Conservation (phyloP, 345 rosid species). For the Capsella bursapastoris region DNA sequence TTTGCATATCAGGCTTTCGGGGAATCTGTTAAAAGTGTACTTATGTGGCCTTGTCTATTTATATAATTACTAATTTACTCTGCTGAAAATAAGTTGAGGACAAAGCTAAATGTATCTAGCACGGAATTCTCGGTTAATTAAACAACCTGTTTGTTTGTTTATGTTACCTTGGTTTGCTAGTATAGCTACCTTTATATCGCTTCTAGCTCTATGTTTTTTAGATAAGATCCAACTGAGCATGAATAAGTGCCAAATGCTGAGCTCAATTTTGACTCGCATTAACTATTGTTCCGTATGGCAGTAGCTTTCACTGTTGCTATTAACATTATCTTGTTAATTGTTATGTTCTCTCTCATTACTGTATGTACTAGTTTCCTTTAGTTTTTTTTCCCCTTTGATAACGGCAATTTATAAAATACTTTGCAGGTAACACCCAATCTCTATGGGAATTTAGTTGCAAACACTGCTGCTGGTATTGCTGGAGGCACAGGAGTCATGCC, state of each 20-base stretch:
- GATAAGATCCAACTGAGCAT: conserved; percentile 1
- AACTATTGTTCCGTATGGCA: not conserved
- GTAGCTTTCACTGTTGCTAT: not conserved
- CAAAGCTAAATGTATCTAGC: not conserved
- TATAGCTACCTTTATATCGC: not conserved
- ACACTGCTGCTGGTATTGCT: conserved; percentile 97
- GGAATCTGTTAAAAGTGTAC: not conserved
- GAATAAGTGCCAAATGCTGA: conserved; percentile 1
- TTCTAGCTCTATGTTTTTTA: not conserved
- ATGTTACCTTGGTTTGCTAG: not conserved
- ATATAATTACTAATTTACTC: not conserved
- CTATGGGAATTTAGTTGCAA: conserved; percentile 88
- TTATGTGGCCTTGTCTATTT: not conserved
- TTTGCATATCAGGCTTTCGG: not conserved
- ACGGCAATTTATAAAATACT: conserved; percentile 1
- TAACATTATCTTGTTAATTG: conserved; percentile 1
- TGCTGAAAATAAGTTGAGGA: conserved; percentile 5
- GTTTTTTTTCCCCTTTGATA: not conserved
- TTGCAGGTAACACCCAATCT: conserved; percentile 93
- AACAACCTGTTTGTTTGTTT: not conserved
- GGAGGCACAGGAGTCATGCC: conserved; percentile 99
- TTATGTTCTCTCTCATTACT: conserved; percentile 12
- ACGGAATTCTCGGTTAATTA: not conserved
- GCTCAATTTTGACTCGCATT: not conserved
- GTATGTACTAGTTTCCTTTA: conserved; percentile 16